Evolutionary conservation across 2,329 filamentous ascomycete species (phyloP).

Genomic region (Fusarium drepaniforme): DNA sequence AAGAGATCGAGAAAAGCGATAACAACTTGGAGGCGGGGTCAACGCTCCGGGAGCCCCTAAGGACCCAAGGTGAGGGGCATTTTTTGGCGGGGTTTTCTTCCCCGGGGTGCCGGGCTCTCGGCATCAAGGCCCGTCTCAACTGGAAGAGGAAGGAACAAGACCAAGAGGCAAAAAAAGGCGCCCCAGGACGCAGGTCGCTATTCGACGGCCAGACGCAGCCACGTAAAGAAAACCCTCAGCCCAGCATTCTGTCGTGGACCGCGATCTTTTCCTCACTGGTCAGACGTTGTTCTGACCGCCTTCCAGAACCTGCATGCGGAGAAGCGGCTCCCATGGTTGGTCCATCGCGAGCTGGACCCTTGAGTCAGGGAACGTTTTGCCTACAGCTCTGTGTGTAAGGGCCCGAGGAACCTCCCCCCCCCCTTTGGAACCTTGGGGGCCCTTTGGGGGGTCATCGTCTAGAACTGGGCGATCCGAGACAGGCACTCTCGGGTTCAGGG

Average conservation of each 20-base stretch:
- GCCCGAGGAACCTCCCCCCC: neutral
- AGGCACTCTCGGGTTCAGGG: neutral
- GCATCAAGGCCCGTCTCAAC: neutral
- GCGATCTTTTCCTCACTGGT: slow-evolving; percentile 28
- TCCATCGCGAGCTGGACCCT: slow-evolving; percentile 28
- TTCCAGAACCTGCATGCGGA: slow-evolving; percentile 39
- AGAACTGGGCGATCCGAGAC: slow-evolving; percentile 12
- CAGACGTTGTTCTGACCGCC: slow-evolving; percentile 35
- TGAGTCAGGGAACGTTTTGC: slow-evolving; percentile 39
- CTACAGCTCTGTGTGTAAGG: slow-evolving; percentile 28
- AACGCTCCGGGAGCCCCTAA: neutral
- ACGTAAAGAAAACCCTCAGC: slow-evolving; percentile 5
- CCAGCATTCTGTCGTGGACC: slow-evolving; percentile 15
- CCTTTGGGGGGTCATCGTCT: slow-evolving; percentile 18
- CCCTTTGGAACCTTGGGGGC: slow-evolving; percentile 27
- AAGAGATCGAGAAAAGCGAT: slow-evolving; percentile 20
- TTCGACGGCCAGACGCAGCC: neutral
- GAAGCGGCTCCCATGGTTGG: slow-evolving; percentile 32
- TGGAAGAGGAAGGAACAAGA: slow-evolving; percentile 29
- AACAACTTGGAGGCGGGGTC: slow-evolving; percentile 31
- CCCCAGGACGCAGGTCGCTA: neutral
- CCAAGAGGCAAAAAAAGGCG: neutral
- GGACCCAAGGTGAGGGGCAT: slow-evolving; percentile 26
- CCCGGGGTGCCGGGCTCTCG: slow-evolving; percentile 9
- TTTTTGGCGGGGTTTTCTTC: slow-evolving; percentile 20